Evolutionary conservation across 352 stramenopile species (phyloP).

Genomic region (Albugo laibachii): DNA sequence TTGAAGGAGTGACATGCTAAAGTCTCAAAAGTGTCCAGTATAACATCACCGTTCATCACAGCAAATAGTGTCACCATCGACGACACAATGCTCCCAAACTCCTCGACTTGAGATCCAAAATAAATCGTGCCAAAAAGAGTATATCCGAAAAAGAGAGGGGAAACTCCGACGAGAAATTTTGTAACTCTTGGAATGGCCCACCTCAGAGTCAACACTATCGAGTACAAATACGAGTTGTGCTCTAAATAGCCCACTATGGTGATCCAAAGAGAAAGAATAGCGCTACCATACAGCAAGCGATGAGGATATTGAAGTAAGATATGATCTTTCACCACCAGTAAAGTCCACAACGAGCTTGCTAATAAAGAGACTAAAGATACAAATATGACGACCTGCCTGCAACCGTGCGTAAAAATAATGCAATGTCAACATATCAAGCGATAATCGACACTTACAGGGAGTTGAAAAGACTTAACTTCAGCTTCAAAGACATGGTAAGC

Average conservation of each 20-base stretch:
- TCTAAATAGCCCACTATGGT: constrained; percentile 71
- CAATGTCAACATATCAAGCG: constrained; percentile 1
- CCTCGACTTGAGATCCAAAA: constrained; percentile 63
- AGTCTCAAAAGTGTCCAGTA: constrained; percentile 81
- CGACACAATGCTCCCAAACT: constrained; percentile 40
- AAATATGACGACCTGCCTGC: constrained; percentile 35
- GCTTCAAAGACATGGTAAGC: constrained; percentile 16
- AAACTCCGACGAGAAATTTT: constrained; percentile 76
- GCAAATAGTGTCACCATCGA: constrained; percentile 75
- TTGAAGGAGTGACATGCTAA: constrained; percentile 38
- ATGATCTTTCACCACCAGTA: constrained; percentile 44
- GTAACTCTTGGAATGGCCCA: constrained; percentile 61
- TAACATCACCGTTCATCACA: constrained; percentile 82
- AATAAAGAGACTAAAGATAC: constrained; percentile 28
- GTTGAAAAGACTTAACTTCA: constrained; percentile 54
- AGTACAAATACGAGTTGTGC: constrained; percentile 76
- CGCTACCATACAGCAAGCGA: constrained; percentile 42
- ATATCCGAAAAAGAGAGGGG: constrained; percentile 76
- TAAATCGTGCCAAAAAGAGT: constrained; percentile 78
- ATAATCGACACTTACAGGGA: constrained; percentile 21
- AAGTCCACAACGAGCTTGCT: constrained; percentile 44
- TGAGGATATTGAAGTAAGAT: constrained; percentile 57
- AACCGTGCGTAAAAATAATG: neutral
- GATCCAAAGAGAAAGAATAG: constrained; percentile 64
- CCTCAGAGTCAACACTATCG: constrained; percentile 78